Base-by-base conservation (phyloP, 768 basidiomycete genomes). In the Boletus rubroflammeus region DNA sequence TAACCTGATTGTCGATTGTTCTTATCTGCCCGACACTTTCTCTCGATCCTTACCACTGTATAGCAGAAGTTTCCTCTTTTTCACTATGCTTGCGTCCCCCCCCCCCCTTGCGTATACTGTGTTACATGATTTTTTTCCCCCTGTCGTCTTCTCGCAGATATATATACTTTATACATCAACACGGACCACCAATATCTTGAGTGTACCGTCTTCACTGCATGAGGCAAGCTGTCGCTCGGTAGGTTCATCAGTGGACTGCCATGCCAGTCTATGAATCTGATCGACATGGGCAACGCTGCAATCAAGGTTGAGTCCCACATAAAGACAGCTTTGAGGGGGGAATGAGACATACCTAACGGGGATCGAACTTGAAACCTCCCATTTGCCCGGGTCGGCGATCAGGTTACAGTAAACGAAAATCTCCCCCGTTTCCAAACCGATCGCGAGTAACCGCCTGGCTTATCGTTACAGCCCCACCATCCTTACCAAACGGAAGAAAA, bases 131-230 rank as follows among this genome's bases (percentile, higher is more conserved):
- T 47, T 50, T 62, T 65, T 23, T 21, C 26, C 13, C 5, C 56
- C 56, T 53, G 44, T 43, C 19, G 39, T 39, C 54, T 56, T 59
- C 58, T 51, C 44, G 56, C 51, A 64, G 64, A 63, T 63, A 70
- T 59, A 60, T 73, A 73, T 73, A 34, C 32, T 75, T 74, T 77
- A 76, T 70, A 71, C 74, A 74, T 72, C 70, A 64, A 75, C 67
- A 61, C 78, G 81, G 74, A 91, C 75, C 65, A 76, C 76, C 71
- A 84, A 74, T 75, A 96, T 78, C 71, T 84, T 88, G 72, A 95
- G 76, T 77, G 88, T 89, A 76, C 90, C 85, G 78, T 98, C 95
- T 75, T 96, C 93, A 70, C 91, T 90, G 64, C 92, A 92, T 54
- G 85, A 92, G 32, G 92, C 95, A 49, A 98, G 78, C 55, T 83